These are phyloP conservation scores for Aspergillus hancockii DNA, from an alignment of 495 filamentous ascomycete species.

Conservation along the genomic window DNA sequence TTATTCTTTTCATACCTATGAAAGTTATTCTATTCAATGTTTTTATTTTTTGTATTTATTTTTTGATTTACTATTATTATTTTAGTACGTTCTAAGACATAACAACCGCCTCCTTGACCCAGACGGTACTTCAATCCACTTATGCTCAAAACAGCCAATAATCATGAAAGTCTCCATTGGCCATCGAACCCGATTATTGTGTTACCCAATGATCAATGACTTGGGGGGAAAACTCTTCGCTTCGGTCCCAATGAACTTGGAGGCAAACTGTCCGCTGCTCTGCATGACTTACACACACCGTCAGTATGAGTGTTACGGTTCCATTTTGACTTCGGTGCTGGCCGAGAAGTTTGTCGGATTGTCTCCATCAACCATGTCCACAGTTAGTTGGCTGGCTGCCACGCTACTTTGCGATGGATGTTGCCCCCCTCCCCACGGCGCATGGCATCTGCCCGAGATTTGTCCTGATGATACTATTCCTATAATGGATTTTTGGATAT, in stretches of 20 bases:
- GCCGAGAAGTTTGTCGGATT: not conserved
- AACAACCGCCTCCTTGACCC: not conserved
- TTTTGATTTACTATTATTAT: not conserved
- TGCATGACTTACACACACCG: not conserved
- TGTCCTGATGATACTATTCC: not conserved
- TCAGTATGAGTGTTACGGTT: not conserved
- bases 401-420: conserved; percentile 4
- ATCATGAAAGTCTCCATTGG: not conserved
- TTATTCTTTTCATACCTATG: not conserved
- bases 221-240: not conserved
- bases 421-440: not conserved
- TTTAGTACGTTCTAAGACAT: not conserved
- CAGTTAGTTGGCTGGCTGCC: not conserved
- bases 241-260: not conserved
- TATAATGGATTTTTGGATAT: conserved; percentile 3
- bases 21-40: not conserved
- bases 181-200: not conserved
- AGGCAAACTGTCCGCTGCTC: not conserved
- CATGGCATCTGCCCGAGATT: conserved; percentile 9
- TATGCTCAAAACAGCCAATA: not conserved
- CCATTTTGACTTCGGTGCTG: not conserved
- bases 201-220: conserved; percentile 3
- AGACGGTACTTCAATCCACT: not conserved
- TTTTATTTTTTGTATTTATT: not conserved
- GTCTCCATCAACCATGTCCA: not conserved